A percentile compares a stretch with the other conserved stretches of the same genome.
Evolutionary conservation across 768 basidiomycete genomes (phyloP).

Genomic region (Omphalotus guepiniiformis): DNA sequence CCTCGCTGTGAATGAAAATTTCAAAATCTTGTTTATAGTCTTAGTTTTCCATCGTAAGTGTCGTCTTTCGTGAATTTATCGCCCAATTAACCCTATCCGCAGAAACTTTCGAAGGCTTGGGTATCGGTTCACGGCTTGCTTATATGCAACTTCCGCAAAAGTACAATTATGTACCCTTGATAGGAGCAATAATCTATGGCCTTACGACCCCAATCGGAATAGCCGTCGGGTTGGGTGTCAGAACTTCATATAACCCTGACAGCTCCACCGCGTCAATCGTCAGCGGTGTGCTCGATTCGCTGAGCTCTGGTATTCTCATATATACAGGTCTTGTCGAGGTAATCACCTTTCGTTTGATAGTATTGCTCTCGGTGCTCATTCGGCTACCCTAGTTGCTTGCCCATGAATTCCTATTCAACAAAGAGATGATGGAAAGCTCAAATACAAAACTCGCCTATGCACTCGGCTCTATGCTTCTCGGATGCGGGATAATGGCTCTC

Average conservation of each 20-base stretch:
- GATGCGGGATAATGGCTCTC: constrained; percentile 84
- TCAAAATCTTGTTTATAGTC: constrained; percentile 86
- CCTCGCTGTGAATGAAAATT: constrained; percentile 74
- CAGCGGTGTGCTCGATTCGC: constrained; percentile 78
- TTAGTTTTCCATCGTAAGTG: constrained; percentile 89
- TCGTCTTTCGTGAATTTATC: not conserved
- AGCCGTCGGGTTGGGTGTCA: constrained; percentile 74
- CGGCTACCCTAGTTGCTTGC: constrained; percentile 59
- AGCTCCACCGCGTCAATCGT: constrained; percentile 75
- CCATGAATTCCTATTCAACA: constrained; percentile 92
- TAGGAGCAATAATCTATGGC: constrained; percentile 63
- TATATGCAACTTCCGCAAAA: constrained; percentile 54
- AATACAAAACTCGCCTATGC: constrained; percentile 65
- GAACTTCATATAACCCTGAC: constrained; percentile 76
- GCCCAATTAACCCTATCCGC: constrained; percentile 1
- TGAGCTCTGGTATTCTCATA: constrained; percentile 83
- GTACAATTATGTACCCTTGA: constrained; percentile 53
- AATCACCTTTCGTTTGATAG: constrained; percentile 10
- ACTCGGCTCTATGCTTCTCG: constrained; percentile 67
- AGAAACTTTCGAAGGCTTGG: constrained; percentile 95
- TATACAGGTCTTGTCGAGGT: constrained; percentile 88
- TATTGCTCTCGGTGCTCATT: not conserved
- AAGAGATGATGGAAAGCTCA: constrained; percentile 71
- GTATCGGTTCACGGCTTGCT: constrained; percentile 89
- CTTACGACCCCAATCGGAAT: constrained; percentile 86